Conservation (phyloP, 2,329 filamentous ascomycete genomes). For the Pseudocercospora macadamiae region DNA sequence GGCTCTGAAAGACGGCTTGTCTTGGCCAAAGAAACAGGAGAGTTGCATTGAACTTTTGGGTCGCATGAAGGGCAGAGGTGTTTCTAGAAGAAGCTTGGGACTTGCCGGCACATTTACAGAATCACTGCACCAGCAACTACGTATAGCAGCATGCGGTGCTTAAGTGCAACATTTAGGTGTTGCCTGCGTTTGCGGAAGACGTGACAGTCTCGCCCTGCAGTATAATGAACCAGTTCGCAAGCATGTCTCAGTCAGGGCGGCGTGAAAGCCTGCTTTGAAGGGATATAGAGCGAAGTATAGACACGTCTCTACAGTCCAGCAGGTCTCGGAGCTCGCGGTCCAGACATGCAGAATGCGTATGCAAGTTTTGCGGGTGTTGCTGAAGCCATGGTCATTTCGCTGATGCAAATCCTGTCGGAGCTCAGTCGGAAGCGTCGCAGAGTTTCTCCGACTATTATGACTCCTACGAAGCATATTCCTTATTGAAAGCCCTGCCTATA, state of each 20-base stretch:
- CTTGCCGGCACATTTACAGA: background rate
- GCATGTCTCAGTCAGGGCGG: conserved; percentile 1
- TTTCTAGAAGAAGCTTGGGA: background rate
- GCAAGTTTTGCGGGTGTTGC: background rate
- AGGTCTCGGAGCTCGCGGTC: background rate
- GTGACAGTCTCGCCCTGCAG: background rate
- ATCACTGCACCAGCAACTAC: background rate
- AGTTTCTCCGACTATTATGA: background rate
- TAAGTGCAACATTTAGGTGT: background rate
- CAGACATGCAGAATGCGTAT: background rate
- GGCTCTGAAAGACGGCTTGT: background rate
- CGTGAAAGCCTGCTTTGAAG: background rate
- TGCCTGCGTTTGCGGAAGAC: background rate
- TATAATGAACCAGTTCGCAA: background rate
- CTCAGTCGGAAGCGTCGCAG: background rate
- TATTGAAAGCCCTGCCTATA: conserved; percentile 89
- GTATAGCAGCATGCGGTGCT: background rate
- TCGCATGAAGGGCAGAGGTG: background rate
- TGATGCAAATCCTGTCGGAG: background rate
- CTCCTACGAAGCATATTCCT: conserved; percentile 62
- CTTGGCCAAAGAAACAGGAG: background rate
- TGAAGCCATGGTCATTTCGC: background rate
- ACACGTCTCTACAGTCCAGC: background rate
- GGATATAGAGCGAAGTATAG: background rate
- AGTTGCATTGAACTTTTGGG: background rate